Evolutionary conservation across 169 alveolate genomes (phyloP).

Genomic region (Cyclospora cayetanensis): DNA sequence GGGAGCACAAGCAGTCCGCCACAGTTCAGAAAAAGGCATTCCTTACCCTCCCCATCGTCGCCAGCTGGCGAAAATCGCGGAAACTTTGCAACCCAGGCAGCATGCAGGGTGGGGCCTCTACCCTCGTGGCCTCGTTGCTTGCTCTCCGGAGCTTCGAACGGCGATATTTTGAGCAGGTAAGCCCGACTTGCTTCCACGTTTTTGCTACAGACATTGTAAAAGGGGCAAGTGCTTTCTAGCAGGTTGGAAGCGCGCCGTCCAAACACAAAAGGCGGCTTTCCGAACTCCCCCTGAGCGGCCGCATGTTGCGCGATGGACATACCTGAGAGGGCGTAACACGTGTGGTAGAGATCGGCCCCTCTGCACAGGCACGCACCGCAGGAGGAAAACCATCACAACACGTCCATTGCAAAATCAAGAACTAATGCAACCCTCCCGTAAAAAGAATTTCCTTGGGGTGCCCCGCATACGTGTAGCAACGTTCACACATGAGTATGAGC

Average conservation of each 20-base stretch:
- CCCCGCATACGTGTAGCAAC: background rate
- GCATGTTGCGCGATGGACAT: slow-evolving; percentile 72
- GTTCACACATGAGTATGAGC: background rate
- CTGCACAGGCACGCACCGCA: too few species aligned
- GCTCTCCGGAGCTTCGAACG: background rate
- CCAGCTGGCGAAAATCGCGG: background rate
- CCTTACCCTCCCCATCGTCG: background rate
- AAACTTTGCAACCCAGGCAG: background rate
- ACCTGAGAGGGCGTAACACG: slow-evolving; percentile 92
- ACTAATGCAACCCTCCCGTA: too few species aligned
- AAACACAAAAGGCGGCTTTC: background rate
- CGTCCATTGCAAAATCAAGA: too few species aligned
- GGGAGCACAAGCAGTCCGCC: background rate
- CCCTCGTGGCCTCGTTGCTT: background rate
- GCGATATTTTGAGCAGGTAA: background rate
- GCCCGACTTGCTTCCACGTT: background rate
- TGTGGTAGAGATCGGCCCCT: slow-evolving; percentile 89
- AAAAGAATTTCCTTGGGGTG: too few species aligned
- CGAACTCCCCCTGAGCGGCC: background rate
- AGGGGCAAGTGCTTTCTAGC: background rate
- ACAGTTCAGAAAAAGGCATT: background rate
- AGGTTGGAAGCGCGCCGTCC: background rate
- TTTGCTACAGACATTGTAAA: background rate
- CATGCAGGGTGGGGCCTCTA: background rate
- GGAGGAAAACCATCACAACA: too few species aligned